These are phyloP conservation scores for Jackrogersella minutella DNA, from an alignment of 495 filamentous ascomycete genomes.

Conservation along the genomic window DNA sequence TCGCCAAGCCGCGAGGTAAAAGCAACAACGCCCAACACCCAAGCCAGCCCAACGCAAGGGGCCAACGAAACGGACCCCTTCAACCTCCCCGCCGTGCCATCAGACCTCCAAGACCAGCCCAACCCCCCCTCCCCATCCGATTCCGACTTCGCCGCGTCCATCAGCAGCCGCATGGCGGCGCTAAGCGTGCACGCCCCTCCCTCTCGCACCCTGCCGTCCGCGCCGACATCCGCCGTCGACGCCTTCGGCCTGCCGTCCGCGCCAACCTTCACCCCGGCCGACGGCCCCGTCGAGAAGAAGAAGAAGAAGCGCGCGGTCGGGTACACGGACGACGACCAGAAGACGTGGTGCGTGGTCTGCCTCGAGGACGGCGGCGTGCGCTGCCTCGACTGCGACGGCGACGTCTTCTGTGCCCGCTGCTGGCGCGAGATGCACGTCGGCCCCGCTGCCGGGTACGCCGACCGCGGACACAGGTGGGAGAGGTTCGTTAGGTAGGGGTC, in stretches of 20 bases:
- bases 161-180: conserved; percentile 52
- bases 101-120: conserved; percentile 39
- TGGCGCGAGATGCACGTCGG: conserved; percentile 76
- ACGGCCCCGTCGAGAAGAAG: no score
- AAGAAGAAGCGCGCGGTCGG: conserved; percentile 44
- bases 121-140: conserved; percentile 14
- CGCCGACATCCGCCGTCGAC: conserved; percentile 41
- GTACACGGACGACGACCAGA: conserved; percentile 69
- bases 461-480: conserved; percentile 59
- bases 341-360: conserved; percentile 75
- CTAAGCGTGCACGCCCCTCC: conserved; percentile 43
- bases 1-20: conserved; percentile 17
- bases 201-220: conserved; percentile 32
- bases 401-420: conserved; percentile 71
- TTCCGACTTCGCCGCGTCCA: conserved; percentile 49
- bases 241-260: conserved; percentile 60
- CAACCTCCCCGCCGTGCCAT: conserved; percentile 50
- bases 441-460: conserved; percentile 62
- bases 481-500: conserved; percentile 43
- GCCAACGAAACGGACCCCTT: conserved; percentile 25
- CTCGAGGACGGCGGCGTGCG: conserved; percentile 68
- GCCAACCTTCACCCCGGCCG: conserved; percentile 59
- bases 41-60: background rate
- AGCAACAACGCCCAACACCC: conserved; percentile 1
- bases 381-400: conserved; percentile 70